A percentile compares a stretch with the other conserved stretches of the same genome.
Evolutionary conservation across 768 basidiomycete genomes (phyloP).

Genomic region (Tulasnella calospora): DNA sequence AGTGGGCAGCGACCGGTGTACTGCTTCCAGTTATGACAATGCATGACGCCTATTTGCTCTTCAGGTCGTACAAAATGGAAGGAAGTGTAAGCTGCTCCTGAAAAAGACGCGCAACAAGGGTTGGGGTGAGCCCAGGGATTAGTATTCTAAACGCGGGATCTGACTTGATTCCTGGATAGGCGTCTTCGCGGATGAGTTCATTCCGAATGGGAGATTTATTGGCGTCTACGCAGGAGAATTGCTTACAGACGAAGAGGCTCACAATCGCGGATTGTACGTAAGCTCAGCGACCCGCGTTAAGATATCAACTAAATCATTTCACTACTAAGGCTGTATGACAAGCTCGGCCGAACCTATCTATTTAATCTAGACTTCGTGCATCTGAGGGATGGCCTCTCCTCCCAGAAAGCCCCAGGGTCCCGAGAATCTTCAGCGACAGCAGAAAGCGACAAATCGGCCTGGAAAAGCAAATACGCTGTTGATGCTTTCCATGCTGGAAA

Average conservation of each 20-base stretch:
- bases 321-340: constrained; percentile 59
- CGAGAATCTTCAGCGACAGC: not conserved
- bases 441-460: not conserved
- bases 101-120: constrained; percentile 71
- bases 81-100: constrained; percentile 58
- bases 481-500: constrained; percentile 89
- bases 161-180: constrained; percentile 43
- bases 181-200: constrained; percentile 62
- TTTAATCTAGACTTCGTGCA: constrained; percentile 79
- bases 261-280: constrained; percentile 63
- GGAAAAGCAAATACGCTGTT: constrained; percentile 49
- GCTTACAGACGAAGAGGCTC: constrained; percentile 60
- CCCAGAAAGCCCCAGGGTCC: not conserved
- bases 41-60: not conserved
- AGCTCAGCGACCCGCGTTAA: not conserved
- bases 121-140: constrained; percentile 57
- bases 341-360: constrained; percentile 69
- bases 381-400: constrained; percentile 40
- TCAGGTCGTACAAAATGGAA: constrained; percentile 79
- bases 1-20: constrained; percentile 30
- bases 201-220: constrained; percentile 64
- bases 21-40: not conserved
- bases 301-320: not conserved
- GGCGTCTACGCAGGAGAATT: constrained; percentile 86
- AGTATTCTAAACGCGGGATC: not conserved